Conservation (phyloP, 2,329 filamentous ascomycete genomes). For the Botrytis squamosa region DNA sequence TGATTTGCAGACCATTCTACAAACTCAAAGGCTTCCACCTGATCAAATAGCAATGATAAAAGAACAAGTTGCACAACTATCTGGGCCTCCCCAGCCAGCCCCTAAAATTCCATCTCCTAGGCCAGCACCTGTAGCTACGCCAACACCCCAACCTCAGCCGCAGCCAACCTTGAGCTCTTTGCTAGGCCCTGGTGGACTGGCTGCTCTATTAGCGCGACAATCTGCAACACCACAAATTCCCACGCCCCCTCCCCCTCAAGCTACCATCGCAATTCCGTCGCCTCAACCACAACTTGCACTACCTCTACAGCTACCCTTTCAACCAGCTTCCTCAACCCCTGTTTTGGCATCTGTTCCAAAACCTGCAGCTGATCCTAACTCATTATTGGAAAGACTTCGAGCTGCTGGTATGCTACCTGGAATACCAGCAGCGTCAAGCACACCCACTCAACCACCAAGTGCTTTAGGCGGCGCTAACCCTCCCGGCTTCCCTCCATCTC, state of each 20-base stretch:
- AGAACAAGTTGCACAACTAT: conserved; percentile 76
- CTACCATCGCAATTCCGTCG: conserved; percentile 47
- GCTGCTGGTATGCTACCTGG: conserved; percentile 64
- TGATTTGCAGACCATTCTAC: conserved; percentile 78
- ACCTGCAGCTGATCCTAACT: conserved; percentile 44
- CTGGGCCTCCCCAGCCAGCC: conserved; percentile 38
- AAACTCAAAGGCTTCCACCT: conserved; percentile 72
- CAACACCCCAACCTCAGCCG: conserved; percentile 30
- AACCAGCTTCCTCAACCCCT: conserved; percentile 36
- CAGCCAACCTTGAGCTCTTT: conserved; percentile 54
- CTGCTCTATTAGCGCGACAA: conserved; percentile 55
- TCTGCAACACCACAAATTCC: conserved; percentile 51
- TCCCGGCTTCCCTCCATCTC: conserved; percentile 40
- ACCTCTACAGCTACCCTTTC: conserved; percentile 33
- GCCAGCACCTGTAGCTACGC: conserved; percentile 34
- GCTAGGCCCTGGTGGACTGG: conserved; percentile 47
- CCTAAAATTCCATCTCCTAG: conserved; percentile 41
- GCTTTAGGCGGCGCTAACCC: conserved; percentile 46
- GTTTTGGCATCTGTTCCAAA: conserved; percentile 42
- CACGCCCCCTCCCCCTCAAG: conserved; percentile 45
- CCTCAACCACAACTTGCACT: conserved; percentile 49
- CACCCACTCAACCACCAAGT: conserved; percentile 41
- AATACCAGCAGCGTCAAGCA: conserved; percentile 42
- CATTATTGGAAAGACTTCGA: conserved; percentile 65
- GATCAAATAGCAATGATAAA: conserved; percentile 83